phyloP scores from a whole-genome alignment of 2,329 filamentous ascomycete genomes.

The Phoma sp. region DNA sequence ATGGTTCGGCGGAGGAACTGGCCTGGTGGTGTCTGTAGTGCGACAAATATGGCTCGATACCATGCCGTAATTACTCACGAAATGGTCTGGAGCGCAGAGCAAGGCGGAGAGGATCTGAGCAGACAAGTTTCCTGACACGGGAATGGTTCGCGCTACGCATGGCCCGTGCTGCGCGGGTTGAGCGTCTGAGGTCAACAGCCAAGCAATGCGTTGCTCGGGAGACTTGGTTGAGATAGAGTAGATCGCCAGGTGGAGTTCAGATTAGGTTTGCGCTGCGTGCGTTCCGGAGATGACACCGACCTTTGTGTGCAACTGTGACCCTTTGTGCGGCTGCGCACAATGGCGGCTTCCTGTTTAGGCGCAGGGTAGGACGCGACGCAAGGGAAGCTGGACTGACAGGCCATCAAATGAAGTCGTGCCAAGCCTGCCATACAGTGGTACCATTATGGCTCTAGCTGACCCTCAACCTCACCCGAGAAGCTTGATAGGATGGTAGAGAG shows the following conservation, averaged over 20 bases:
- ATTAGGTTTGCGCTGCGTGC: conserved; percentile 27
- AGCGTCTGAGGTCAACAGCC: conserved; percentile 21
- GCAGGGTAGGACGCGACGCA: conserved; percentile 13
- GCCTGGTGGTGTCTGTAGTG: conserved; percentile 23
- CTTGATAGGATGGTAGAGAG: background rate
- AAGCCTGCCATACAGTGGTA: background rate
- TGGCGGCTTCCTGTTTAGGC: conserved; percentile 6
- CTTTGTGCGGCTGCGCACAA: conserved; percentile 4
- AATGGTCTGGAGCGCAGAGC: conserved; percentile 14
- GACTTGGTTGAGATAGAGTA: conserved; percentile 5
- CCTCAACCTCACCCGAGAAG: background rate
- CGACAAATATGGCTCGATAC: conserved; percentile 24
- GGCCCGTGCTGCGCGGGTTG: conserved; percentile 36
- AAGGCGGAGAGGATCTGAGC: conserved; percentile 27
- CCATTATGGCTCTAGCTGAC: background rate
- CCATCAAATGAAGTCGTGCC: conserved; percentile 6
- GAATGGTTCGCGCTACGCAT: conserved; percentile 45
- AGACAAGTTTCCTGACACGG: conserved; percentile 30
- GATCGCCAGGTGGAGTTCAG: conserved; percentile 22
- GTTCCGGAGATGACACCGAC: conserved; percentile 12
- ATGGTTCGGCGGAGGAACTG: conserved; percentile 22
- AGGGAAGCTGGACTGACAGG: conserved; percentile 8
- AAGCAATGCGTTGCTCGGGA: conserved; percentile 7
- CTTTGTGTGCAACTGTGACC: conserved; percentile 17
- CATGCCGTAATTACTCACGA: conserved; percentile 25